Conservation (phyloP, 2,329 filamentous ascomycete genomes). For the Mycosphaerella arachidis region DNA sequence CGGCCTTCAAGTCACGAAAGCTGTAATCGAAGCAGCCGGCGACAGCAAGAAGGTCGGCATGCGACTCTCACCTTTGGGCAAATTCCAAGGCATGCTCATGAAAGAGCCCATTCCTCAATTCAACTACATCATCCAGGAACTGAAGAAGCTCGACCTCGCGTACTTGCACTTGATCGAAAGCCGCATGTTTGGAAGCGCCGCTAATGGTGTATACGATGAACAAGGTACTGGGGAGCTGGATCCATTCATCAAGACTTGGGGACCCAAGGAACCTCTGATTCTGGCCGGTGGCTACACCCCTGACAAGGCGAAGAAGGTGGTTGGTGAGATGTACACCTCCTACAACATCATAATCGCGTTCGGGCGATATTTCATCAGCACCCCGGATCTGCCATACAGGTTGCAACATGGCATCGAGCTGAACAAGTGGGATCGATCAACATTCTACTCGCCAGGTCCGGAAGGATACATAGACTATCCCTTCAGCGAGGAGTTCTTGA, state of each 20-base stretch:
- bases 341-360: slow-evolving; percentile 46
- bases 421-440: slow-evolving; percentile 42
- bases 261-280: slow-evolving; percentile 30
- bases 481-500: slow-evolving; percentile 34
- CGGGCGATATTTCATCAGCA: slow-evolving; percentile 48
- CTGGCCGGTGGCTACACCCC: slow-evolving; percentile 42
- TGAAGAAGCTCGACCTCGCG: slow-evolving; percentile 50
- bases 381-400: slow-evolving; percentile 47
- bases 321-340: slow-evolving; percentile 41
- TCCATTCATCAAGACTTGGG: slow-evolving; percentile 23
- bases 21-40: slow-evolving; percentile 45
- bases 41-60: slow-evolving; percentile 49
- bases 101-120: slow-evolving; percentile 58
- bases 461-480: slow-evolving; percentile 44
- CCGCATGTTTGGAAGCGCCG: slow-evolving; percentile 27
- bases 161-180: slow-evolving; percentile 47
- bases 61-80: slow-evolving; percentile 56
- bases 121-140: slow-evolving; percentile 48
- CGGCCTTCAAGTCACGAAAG: slow-evolving; percentile 48
- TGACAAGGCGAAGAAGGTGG: slow-evolving; percentile 33
- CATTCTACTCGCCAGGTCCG: slow-evolving; percentile 41
- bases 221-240: slow-evolving; percentile 31
- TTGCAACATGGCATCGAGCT: slow-evolving; percentile 42
- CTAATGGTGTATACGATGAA: slow-evolving; percentile 32
- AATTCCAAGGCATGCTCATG: slow-evolving; percentile 61